Conservation (phyloP, 192 early-diverging fungal species). For the Backusella tarrabulga region DNA sequence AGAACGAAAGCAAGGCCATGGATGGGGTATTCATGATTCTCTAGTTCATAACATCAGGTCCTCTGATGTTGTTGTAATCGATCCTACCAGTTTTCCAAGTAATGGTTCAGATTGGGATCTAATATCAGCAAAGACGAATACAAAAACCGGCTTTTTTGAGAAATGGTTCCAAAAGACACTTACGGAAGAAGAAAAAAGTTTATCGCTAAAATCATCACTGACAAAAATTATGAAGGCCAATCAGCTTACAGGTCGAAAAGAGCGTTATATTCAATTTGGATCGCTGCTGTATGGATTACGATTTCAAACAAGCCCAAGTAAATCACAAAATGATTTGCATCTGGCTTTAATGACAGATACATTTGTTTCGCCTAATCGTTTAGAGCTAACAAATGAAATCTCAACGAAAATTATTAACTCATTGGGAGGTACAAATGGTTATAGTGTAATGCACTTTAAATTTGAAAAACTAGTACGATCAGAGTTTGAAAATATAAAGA, state of each 20-base stretch:
- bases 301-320: conserved; percentile 4
- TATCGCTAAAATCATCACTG: background rate
- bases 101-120: conserved; percentile 17
- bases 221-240: background rate
- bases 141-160: background rate
- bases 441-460: conserved; percentile 12
- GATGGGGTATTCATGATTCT: conserved; percentile 13
- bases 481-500: conserved; percentile 9
- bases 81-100: conserved; percentile 20
- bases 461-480: conserved; percentile 10
- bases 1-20: conserved; percentile 16
- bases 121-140: background rate
- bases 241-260: background rate
- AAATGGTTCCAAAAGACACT: background rate
- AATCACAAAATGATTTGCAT: conserved; percentile 8
- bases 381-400: background rate
- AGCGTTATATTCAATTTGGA: conserved; percentile 27
- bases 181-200: background rate
- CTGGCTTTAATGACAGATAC: background rate
- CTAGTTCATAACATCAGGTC: background rate
- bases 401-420: conserved; percentile 10
- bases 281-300: conserved; percentile 16
- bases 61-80: conserved; percentile 16
- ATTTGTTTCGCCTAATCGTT: conserved; percentile 13
- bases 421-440: conserved; percentile 21